A percentile compares a stretch with the other conserved stretches of the same genome.
These are phyloP conservation scores for Streptanthus diversifolius DNA, from an alignment of 345 rosid species.

Conservation along the genomic window DNA sequence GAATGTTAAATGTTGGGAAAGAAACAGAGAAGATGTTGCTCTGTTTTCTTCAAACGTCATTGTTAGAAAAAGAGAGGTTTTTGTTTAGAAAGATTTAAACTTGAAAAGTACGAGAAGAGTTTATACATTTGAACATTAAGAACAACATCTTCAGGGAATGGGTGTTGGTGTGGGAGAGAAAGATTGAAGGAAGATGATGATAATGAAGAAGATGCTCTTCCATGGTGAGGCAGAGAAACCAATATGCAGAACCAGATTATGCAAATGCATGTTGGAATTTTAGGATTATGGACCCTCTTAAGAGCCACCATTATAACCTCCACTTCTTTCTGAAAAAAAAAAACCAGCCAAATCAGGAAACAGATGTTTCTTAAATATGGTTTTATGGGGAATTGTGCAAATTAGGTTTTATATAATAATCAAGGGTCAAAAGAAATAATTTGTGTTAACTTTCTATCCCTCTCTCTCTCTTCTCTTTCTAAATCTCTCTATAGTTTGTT, in stretches of 20 bases:
- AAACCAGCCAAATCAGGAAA: conserved; percentile 11
- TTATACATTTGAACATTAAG: conserved; percentile 47
- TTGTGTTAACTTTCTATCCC: not conserved
- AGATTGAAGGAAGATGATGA: conserved; percentile 35
- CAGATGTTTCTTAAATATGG: conserved; percentile 11
- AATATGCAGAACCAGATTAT: conserved; percentile 42
- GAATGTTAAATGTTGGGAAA: not conserved
- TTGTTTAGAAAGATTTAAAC: not conserved
- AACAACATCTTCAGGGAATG: conserved; percentile 55
- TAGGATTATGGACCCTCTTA: conserved; percentile 37
- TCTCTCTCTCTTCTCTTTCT: conserved; percentile 15
- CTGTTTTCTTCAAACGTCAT: conserved; percentile 20
- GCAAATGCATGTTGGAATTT: conserved; percentile 28
- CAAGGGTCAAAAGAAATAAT: conserved; percentile 4
- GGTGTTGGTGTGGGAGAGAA: conserved; percentile 58
- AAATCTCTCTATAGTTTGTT: conserved; percentile 15
- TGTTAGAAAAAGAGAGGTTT: not conserved
- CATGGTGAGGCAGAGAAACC: conserved; percentile 20
- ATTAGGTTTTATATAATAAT: conserved; percentile 7
- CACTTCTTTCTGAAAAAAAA: conserved; percentile 13
- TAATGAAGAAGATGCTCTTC: conserved; percentile 13
- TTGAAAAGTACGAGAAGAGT: not conserved
- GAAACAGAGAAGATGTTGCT: conserved; percentile 28
- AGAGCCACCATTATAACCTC: conserved; percentile 26
- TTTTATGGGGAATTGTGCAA: conserved; percentile 33